Conservation (phyloP, 768 basidiomycete species). For the Hypholoma sublateritium region DNA sequence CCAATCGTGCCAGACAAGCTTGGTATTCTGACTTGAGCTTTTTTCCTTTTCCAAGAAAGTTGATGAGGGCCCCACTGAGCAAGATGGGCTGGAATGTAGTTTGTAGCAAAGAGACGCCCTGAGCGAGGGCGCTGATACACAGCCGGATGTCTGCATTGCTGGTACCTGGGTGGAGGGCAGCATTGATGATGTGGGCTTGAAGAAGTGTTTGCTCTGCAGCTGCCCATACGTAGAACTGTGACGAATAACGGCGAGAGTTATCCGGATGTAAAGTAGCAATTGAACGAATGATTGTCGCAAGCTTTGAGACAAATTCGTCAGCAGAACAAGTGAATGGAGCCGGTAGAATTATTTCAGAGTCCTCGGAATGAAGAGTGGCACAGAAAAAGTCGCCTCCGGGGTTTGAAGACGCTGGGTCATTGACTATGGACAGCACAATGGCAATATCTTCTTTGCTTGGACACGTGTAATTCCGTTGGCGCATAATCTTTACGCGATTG, state of each 20-base stretch:
- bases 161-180: constrained; percentile 34
- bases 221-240: constrained; percentile 52
- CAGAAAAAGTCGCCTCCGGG: constrained; percentile 35
- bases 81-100: constrained; percentile 49
- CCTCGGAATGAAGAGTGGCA: constrained; percentile 30
- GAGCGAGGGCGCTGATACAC: constrained; percentile 49
- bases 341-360: constrained; percentile 11
- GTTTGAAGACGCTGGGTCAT: constrained; percentile 36
- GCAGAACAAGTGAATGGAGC: constrained; percentile 26
- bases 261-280: constrained; percentile 25
- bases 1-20: constrained; percentile 40
- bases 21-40: constrained; percentile 36
- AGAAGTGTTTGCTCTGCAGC: constrained; percentile 36
- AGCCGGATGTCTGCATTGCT: constrained; percentile 35
- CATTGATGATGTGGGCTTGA: constrained; percentile 40
- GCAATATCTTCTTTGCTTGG: constrained; percentile 46
- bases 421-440: constrained; percentile 41
- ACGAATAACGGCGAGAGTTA: constrained; percentile 21
- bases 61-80: constrained; percentile 42
- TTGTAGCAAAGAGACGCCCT: constrained; percentile 47
- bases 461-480: constrained; percentile 43
- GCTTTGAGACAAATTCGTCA: constrained; percentile 30
- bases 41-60: constrained; percentile 37
- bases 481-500: constrained; percentile 32
- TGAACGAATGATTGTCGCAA: constrained; percentile 34